Conservation (phyloP, 202 grass and related monocot species). For the Cymbopogon flexuosus region DNA sequence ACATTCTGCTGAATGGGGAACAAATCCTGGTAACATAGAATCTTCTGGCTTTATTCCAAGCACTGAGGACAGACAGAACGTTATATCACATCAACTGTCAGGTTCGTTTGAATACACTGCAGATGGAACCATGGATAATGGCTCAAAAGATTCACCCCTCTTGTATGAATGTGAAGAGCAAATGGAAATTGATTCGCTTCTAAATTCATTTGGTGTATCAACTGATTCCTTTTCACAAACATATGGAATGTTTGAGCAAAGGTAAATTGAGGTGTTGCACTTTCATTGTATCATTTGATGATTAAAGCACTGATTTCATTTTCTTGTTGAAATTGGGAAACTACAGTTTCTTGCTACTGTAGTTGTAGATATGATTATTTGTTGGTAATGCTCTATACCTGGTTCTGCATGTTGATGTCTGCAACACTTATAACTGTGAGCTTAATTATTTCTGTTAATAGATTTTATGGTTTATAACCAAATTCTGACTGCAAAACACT, state of each 20-base stretch:
- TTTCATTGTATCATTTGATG: conserved; percentile 13
- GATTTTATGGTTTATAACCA: neutral
- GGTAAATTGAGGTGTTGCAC: conserved; percentile 26
- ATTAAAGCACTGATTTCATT: neutral
- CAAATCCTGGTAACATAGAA: conserved; percentile 16
- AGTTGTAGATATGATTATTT: no score
- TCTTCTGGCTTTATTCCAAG: conserved; percentile 32
- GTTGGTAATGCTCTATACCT: neutral
- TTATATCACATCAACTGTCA: conserved; percentile 22
- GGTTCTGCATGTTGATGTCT: conserved; percentile 17
- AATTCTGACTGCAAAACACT: neutral
- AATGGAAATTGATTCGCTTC: conserved; percentile 58
- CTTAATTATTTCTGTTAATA: neutral
- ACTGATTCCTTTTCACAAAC: conserved; percentile 38
- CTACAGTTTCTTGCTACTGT: neutral
- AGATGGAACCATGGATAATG: conserved; percentile 35
- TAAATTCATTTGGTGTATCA: conserved; percentile 46
- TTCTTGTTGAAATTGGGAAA: conserved; percentile 1
- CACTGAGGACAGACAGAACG: conserved; percentile 13
- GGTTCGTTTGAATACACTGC: conserved; percentile 28
- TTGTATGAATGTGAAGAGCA: conserved; percentile 53
- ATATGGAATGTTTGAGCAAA: conserved; percentile 46
- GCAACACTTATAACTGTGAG: neutral
- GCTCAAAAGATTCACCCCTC: conserved; percentile 24
- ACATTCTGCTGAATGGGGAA: conserved; percentile 24